Conservation (phyloP, 2,329 filamentous ascomycete species). For the Pestalotiopsis sp. region DNA sequence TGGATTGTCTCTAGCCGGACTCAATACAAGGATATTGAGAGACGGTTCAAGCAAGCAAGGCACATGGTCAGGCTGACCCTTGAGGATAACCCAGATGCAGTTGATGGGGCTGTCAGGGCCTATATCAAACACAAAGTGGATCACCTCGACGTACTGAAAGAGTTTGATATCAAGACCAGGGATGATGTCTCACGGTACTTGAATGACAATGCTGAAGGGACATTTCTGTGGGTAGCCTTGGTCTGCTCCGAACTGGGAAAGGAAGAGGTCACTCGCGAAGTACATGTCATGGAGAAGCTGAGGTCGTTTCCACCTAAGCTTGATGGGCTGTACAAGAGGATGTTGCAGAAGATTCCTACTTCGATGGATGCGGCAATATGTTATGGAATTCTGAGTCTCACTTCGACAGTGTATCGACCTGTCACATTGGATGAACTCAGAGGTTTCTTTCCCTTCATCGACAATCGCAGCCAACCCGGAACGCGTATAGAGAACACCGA, state of each 20-base stretch:
- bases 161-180: not conserved
- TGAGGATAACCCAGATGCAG: conserved; percentile 37
- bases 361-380: conserved; percentile 32
- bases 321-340: conserved; percentile 37
- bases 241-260: conserved; percentile 35
- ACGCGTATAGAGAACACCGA: too few species aligned
- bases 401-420: conserved; percentile 36
- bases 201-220: conserved; percentile 34
- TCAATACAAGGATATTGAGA: conserved; percentile 34
- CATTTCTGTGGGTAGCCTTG: conserved; percentile 47
- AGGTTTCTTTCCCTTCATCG: not conserved
- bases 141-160: not conserved
- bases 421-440: conserved; percentile 36
- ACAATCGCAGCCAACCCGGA: too few species aligned
- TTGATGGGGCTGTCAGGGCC: conserved; percentile 35
- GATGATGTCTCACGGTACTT: not conserved
- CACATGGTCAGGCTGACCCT: conserved; percentile 33
- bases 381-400: conserved; percentile 34
- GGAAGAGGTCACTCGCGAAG: conserved; percentile 14
- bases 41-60: conserved; percentile 21
- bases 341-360: conserved; percentile 35
- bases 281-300: not conserved
- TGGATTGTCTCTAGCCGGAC: conserved; percentile 49
- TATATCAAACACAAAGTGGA: conserved; percentile 40
- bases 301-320: conserved; percentile 35